These are phyloP conservation scores for Diplodia scrobiculata DNA, from an alignment of 2,329 filamentous ascomycete species.

Conservation along the genomic window DNA sequence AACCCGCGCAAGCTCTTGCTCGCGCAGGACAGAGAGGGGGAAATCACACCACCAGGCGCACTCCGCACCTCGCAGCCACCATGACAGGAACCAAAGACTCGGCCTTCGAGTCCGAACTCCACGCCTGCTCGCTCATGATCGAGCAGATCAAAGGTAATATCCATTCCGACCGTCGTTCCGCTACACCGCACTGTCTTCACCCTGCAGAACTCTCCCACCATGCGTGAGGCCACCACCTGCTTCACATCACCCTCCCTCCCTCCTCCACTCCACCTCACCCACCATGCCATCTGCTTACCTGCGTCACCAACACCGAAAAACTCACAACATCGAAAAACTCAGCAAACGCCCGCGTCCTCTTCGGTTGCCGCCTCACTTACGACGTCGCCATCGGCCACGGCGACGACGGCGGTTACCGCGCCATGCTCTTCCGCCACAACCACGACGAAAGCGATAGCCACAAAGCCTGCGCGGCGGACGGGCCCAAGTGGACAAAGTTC, in stretches of 20 bases:
- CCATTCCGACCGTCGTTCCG: neutral
- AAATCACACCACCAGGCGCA: neutral
- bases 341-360: slow-evolving; percentile 12
- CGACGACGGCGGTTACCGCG: slow-evolving; percentile 11
- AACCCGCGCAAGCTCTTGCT: neutral
- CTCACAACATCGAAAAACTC: neutral
- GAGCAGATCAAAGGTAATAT: neutral
- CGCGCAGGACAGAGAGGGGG: neutral
- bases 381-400: slow-evolving; percentile 5
- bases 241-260: neutral
- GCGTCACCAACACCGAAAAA: neutral
- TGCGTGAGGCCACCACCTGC: too few relatives aligned
- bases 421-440: slow-evolving; percentile 3
- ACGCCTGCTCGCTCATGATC: slow-evolving; percentile 1
- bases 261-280: neutral
- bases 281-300: too few relatives aligned
- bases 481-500: neutral
- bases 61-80: neutral
- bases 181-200: neutral
- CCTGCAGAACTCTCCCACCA: neutral
- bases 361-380: slow-evolving; percentile 10
- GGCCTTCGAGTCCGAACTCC: neutral
- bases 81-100: neutral
- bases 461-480: neutral
- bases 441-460: neutral